Percentiles rank a stretch among this genome's conserved stretches.
Evolutionary conservation across 1,284 basidiomycete genomes (phyloP).

Genomic region (Ustilago bromivora): DNA sequence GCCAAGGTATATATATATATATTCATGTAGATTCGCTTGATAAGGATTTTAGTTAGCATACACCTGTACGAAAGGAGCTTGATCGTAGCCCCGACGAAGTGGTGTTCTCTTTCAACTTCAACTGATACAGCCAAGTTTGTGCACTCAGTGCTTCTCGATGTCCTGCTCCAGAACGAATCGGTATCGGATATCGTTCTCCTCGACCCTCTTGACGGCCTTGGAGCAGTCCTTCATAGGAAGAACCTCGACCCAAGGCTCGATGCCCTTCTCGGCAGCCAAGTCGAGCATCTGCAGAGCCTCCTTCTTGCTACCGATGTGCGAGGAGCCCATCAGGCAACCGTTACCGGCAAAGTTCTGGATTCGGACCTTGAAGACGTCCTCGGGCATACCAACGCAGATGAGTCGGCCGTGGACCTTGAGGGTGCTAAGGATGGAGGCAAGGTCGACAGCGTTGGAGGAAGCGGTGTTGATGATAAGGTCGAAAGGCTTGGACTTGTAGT

Average conservation of each 20-base stretch:
- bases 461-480: constrained; percentile 77
- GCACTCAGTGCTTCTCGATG: constrained; percentile 42
- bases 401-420: constrained; percentile 75
- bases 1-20: no score
- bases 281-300: constrained; percentile 73
- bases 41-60: no score
- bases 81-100: no score
- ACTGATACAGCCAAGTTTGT: neutral
- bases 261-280: constrained; percentile 62
- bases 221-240: constrained; percentile 75
- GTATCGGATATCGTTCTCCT: constrained; percentile 72
- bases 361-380: constrained; percentile 70
- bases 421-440: constrained; percentile 72
- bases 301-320: constrained; percentile 76
- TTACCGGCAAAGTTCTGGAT: constrained; percentile 71
- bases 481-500: constrained; percentile 69
- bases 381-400: constrained; percentile 75
- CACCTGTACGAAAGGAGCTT: no score
- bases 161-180: constrained; percentile 64
- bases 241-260: constrained; percentile 72
- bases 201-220: constrained; percentile 74
- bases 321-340: constrained; percentile 71
- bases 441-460: constrained; percentile 71
- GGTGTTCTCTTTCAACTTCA: no score
- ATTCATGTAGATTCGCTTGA: no score